Base-by-base conservation (phyloP, 2,329 filamentous ascomycete genomes). In the Pyricularia pennisetigena region DNA sequence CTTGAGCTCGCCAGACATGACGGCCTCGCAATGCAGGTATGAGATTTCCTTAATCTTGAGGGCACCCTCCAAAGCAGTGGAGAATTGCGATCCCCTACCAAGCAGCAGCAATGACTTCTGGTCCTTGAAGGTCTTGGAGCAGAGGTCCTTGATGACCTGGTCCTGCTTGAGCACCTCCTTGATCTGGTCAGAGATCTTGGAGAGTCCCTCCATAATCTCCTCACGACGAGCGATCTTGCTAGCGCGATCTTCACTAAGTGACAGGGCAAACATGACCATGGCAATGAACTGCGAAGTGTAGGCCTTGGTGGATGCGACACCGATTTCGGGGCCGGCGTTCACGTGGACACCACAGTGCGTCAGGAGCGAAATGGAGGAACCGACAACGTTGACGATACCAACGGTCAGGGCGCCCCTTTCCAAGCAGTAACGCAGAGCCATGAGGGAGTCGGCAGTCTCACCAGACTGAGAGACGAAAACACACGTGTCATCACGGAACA, bases 41-140 rank as follows among this genome's bases (percentile, higher is more conserved):
- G 94, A 98, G 76, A 99, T 99, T 83, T 99, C 95, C 88, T 99
- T 99, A 82, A 99, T 99, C 86, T 99, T 99, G 74, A 99, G 86
- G 66, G 95, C 95, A 81, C 93, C 95, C 85, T 99, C 95, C 26
- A 99, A 88, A 68, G 95, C 95, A 74, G 95, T 99, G 70, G 94
- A 94, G 84, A 94, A 97, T 82, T 99, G 95, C 78, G 93, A 93
- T 74, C 95, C 95, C 84, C 95, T 92, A 70, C 95, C 95, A 70
- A 99, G 87, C 68, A 99, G 88, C 71, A 99, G 85, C 75, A 99
- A 82, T 72, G 92, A 96, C 88, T 98, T 98, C 82, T 99, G 95
- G 82, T 97, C 87, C 86, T 97, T 94, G 88, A 99, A 93, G 71
- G 88, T 94, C 78, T 93, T 92, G 76, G 90, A 85, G 82, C 94